phyloP scores from a whole-genome alignment of 768 basidiomycete genomes.

The Ramaria rubella region DNA sequence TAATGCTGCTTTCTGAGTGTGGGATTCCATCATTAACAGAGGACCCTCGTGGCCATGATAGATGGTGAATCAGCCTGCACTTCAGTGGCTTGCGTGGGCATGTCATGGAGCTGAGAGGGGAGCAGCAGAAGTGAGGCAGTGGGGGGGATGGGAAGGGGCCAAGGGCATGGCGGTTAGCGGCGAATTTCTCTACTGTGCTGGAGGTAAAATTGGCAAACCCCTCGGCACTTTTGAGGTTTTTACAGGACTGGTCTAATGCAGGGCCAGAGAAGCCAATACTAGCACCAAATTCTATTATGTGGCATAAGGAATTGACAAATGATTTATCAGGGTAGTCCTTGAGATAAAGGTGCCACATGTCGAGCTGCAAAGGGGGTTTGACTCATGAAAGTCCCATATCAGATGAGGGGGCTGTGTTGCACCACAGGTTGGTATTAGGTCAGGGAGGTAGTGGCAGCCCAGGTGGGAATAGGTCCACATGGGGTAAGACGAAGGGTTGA shows the following conservation, averaged over 20 bases:
- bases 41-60: conserved; percentile 16
- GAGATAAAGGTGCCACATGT: conserved; percentile 7
- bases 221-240: conserved; percentile 15
- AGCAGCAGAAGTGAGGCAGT: conserved; percentile 16
- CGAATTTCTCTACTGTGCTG: conserved; percentile 10
- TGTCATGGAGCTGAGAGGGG: conserved; percentile 17
- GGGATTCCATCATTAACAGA: conserved; percentile 23
- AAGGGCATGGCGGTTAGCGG: conserved; percentile 9
- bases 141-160: conserved; percentile 18
- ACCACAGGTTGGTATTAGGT: conserved; percentile 10
- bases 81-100: conserved; percentile 15
- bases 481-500: not conserved
- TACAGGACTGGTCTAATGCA: conserved; percentile 10
- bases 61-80: conserved; percentile 15
- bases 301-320: conserved; percentile 8
- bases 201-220: conserved; percentile 12
- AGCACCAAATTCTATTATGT: conserved; percentile 12
- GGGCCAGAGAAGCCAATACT: conserved; percentile 9
- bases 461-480: not conserved
- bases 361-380: not conserved
- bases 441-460: not conserved
- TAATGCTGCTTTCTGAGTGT: conserved; percentile 25
- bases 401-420: conserved; percentile 1
- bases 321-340: conserved; percentile 9
- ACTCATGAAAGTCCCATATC: not conserved